Percentiles rank a stretch among this genome's conserved stretches.
Conservation (phyloP, 352 stramenopile genomes). For the Phytopythium cucurbitacearum region DNA sequence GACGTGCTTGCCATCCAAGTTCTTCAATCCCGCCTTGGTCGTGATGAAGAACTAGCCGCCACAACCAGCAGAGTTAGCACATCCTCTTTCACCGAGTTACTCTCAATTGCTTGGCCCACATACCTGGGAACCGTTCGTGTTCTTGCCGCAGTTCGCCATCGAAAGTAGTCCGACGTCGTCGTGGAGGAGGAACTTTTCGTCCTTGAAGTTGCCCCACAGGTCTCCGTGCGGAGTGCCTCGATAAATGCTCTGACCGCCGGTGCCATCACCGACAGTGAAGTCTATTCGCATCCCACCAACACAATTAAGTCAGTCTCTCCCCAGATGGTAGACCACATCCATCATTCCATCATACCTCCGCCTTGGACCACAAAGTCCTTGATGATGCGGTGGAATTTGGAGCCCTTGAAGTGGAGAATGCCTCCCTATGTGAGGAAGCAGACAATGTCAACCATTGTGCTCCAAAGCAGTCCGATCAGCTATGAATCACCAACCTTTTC, state of each 20-base stretch:
- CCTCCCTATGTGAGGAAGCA: constrained; percentile 9
- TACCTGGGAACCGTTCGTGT: constrained; percentile 74
- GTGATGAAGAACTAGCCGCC: constrained; percentile 72
- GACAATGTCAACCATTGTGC: neutral
- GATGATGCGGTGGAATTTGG: constrained; percentile 90
- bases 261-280: constrained; percentile 67
- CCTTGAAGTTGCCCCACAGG: constrained; percentile 82
- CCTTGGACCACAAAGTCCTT: constrained; percentile 91
- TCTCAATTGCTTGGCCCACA: too few relatives aligned
- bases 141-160: constrained; percentile 78
- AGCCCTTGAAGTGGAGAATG: constrained; percentile 81
- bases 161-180: constrained; percentile 74
- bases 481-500: constrained; percentile 48
- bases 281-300: constrained; percentile 30
- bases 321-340: too few relatives aligned
- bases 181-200: constrained; percentile 73
- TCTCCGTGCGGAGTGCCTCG: constrained; percentile 51
- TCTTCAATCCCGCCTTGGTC: constrained; percentile 52
- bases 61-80: neutral
- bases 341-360: constrained; percentile 29
- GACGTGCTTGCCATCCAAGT: constrained; percentile 93
- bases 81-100: too few relatives aligned
- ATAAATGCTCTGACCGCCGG: constrained; percentile 79
- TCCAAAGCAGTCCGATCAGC: too few relatives aligned
- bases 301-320: too few relatives aligned